These are phyloP conservation scores for Physaria fendleri DNA, from an alignment of 345 rosid genomes.

Conservation along the genomic window DNA sequence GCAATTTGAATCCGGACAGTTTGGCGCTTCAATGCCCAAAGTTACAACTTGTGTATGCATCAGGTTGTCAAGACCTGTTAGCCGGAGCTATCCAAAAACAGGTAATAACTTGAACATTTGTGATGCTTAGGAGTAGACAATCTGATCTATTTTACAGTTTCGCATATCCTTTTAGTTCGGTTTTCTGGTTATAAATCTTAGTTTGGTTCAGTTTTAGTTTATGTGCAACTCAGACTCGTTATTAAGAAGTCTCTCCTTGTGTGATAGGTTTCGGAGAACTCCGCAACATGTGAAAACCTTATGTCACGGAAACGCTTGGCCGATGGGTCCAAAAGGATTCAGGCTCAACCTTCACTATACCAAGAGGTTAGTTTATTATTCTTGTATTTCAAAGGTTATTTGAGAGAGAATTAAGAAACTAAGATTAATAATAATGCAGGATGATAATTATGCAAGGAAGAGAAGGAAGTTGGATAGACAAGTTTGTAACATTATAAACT, in stretches of 20 bases:
- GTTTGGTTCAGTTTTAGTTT: not conserved
- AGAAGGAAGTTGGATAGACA: constrained; percentile 25
- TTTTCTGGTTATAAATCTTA: not conserved
- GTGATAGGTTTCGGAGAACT: constrained; percentile 47
- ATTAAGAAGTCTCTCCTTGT: not conserved
- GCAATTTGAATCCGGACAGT: constrained; percentile 66
- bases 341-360: constrained; percentile 45
- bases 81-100: constrained; percentile 59
- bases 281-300: constrained; percentile 41
- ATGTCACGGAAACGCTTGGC: constrained; percentile 65
- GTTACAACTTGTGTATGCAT: constrained; percentile 69
- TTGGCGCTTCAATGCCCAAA: constrained; percentile 86
- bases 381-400: not conserved
- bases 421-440: constrained; percentile 6
- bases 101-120: constrained; percentile 37
- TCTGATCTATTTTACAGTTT: not conserved
- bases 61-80: constrained; percentile 64
- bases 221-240: not conserved
- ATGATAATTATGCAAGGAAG: constrained; percentile 19
- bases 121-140: not conserved
- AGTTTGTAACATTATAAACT: constrained; percentile 24
- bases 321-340: constrained; percentile 86
- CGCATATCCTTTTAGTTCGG: not conserved
- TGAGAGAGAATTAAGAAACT: not conserved
- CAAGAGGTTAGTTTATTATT: constrained; percentile 43